Evolutionary conservation across 202 grass and related monocot species (phyloP).

Genomic region (Saccharum hybrid): DNA sequence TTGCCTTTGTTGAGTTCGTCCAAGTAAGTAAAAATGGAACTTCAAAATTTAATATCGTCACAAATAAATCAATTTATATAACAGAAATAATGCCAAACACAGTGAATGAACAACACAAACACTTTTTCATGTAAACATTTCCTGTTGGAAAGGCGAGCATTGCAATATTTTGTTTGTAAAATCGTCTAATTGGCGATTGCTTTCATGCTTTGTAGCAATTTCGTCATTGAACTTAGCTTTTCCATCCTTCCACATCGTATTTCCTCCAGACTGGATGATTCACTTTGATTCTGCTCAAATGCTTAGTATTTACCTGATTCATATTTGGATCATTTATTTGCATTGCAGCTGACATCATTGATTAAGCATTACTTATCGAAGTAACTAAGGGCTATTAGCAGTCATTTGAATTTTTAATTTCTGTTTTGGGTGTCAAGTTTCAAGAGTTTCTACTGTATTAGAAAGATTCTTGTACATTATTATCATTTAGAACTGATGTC

Average conservation of each 20-base stretch:
- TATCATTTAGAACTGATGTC: background rate
- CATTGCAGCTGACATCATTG: background rate
- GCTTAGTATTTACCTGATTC: constrained; percentile 2
- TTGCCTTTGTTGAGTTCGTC: constrained; percentile 92
- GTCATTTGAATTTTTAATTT: background rate
- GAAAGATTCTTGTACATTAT: background rate
- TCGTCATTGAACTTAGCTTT: background rate
- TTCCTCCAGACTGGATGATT: constrained; percentile 12
- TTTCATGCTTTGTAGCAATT: background rate
- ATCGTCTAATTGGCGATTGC: background rate
- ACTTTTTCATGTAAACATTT: background rate
- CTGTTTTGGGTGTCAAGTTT: constrained; percentile 22
- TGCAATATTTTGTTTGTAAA: background rate
- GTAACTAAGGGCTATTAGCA: constrained; percentile 2
- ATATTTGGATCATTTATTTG: constrained; percentile 18
- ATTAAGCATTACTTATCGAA: background rate
- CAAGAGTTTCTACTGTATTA: constrained; percentile 8
- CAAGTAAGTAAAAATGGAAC: constrained; percentile 59
- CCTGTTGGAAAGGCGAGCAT: background rate
- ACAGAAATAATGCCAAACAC: constrained; percentile 24
- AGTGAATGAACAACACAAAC: background rate
- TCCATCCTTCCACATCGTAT: constrained; percentile 11
- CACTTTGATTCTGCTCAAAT: background rate
- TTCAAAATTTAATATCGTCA: background rate
- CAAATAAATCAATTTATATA: constrained; percentile 4